These are phyloP conservation scores for Phoma sp. DNA, from an alignment of 2,329 filamentous ascomycete genomes.

Conservation along the genomic window DNA sequence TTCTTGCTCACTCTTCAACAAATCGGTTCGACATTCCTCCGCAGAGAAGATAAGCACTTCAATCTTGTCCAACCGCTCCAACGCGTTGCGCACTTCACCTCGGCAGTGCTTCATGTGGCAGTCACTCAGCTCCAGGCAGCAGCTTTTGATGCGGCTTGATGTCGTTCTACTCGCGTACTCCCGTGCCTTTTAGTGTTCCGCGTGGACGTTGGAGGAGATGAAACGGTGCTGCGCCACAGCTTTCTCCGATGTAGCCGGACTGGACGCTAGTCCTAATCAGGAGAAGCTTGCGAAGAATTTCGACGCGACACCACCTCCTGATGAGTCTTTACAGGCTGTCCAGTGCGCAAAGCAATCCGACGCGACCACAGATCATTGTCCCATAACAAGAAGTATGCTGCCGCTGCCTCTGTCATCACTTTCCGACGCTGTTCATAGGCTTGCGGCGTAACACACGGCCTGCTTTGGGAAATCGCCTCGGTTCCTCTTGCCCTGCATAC, in stretches of 20 bases:
- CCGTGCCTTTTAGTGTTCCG: background rate
- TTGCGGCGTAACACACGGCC: constrained; percentile 3
- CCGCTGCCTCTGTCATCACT: constrained; percentile 15
- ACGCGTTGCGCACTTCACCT: background rate
- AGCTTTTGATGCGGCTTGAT: constrained; percentile 1
- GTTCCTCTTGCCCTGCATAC: constrained; percentile 16
- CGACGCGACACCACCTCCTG: constrained; percentile 10
- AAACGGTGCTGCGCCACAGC: constrained; percentile 7
- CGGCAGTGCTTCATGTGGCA: background rate
- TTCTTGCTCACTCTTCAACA: background rate
- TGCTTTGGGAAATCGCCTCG: constrained; percentile 19
- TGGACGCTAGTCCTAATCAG: constrained; percentile 13
- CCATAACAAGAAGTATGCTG: constrained; percentile 11
- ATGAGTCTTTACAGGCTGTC: constrained; percentile 17
- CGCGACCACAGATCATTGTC: constrained; percentile 14
- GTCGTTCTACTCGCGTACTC: constrained; percentile 5
- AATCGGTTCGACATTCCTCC: background rate
- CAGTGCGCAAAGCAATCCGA: constrained; percentile 17
- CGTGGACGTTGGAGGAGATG: background rate
- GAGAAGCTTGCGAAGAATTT: constrained; percentile 33
- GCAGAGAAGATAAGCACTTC: background rate
- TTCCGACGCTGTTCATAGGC: constrained; percentile 22
- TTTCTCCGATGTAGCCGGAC: background rate
- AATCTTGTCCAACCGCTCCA: background rate
- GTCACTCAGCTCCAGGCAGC: constrained; percentile 5